Evolutionary conservation across 306 rosid genomes (phyloP).

Genomic region (Quercus mongolica): DNA sequence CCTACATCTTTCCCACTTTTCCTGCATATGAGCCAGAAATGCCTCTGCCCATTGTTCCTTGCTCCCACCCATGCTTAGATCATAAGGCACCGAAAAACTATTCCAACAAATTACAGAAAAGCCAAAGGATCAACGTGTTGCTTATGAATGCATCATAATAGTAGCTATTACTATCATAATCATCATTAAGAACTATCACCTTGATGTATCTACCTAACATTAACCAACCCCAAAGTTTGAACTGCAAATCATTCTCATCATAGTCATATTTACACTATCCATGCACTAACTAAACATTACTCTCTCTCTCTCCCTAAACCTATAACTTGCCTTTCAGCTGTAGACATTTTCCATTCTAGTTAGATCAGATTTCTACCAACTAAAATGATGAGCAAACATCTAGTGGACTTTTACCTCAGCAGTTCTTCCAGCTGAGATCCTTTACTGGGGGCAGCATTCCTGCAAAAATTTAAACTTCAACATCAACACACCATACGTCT

Average conservation of each 20-base stretch:
- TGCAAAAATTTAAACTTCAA: slow-evolving; percentile 37
- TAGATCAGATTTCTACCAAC: not conserved
- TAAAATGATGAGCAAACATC: slow-evolving; percentile 10
- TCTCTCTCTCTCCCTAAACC: not conserved
- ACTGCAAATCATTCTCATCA: not conserved
- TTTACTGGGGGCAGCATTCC: slow-evolving; percentile 45
- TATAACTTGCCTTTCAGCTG: not conserved
- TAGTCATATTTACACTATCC: no score
- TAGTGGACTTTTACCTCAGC: slow-evolving; percentile 52
- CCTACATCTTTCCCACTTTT: slow-evolving; percentile 69
- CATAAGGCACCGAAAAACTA: slow-evolving; percentile 82
- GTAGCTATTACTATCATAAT: not conserved
- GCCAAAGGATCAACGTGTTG: slow-evolving; percentile 12
- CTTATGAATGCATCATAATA: not conserved
- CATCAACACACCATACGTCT: not conserved
- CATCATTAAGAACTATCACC: not conserved
- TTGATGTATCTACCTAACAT: no score
- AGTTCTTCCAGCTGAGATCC: slow-evolving; percentile 67
- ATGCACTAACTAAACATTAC: not conserved
- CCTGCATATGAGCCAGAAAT: slow-evolving; percentile 52
- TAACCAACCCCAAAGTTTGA: not conserved
- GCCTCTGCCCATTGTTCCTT: slow-evolving; percentile 73
- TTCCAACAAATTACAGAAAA: slow-evolving; percentile 22
- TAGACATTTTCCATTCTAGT: not conserved
- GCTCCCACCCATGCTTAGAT: slow-evolving; percentile 67